Conservation (phyloP, 306 rosid genomes). For the Psophocarpus tetragonolobus region DNA sequence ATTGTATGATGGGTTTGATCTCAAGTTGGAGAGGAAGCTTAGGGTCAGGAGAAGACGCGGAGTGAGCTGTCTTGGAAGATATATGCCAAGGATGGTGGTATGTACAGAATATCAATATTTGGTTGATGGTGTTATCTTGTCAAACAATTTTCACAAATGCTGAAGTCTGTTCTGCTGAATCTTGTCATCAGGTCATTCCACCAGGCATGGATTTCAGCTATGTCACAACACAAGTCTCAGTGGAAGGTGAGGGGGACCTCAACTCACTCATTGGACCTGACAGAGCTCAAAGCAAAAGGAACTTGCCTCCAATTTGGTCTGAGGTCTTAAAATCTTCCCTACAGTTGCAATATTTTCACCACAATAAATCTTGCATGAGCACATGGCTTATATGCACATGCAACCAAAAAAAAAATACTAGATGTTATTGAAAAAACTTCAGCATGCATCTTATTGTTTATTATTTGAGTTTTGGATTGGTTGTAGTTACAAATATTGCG, state of each 20-base stretch:
- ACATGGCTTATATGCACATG: not conserved
- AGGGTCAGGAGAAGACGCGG: conserved; percentile 70
- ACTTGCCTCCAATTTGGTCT: conserved; percentile 78
- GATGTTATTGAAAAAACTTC: not conserved
- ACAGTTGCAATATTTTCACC: not conserved
- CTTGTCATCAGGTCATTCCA: conserved; percentile 56
- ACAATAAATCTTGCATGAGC: not conserved
- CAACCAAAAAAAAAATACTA: not conserved
- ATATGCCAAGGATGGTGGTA: conserved; percentile 87
- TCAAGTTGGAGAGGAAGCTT: conserved; percentile 76
- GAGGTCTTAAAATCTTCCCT: conserved; percentile 54
- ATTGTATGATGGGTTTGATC: conserved; percentile 74
- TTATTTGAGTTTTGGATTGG: not conserved
- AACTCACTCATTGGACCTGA: conserved; percentile 67
- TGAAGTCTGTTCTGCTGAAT: not conserved
- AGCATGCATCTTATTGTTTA: not conserved
- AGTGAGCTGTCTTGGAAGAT: conserved; percentile 75
- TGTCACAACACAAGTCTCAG: conserved; percentile 54
- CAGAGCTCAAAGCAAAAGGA: conserved; percentile 60
- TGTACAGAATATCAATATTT: conserved; percentile 13
- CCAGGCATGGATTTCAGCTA: conserved; percentile 93
- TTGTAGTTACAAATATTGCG: not conserved
- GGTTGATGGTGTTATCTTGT: conserved; percentile 7
- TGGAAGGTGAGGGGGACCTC: conserved; percentile 75
- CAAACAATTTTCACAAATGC: not conserved